Evolutionary conservation across 495 filamentous ascomycete species (phyloP).

Genomic region (Aspergillus carlsbadensis): DNA sequence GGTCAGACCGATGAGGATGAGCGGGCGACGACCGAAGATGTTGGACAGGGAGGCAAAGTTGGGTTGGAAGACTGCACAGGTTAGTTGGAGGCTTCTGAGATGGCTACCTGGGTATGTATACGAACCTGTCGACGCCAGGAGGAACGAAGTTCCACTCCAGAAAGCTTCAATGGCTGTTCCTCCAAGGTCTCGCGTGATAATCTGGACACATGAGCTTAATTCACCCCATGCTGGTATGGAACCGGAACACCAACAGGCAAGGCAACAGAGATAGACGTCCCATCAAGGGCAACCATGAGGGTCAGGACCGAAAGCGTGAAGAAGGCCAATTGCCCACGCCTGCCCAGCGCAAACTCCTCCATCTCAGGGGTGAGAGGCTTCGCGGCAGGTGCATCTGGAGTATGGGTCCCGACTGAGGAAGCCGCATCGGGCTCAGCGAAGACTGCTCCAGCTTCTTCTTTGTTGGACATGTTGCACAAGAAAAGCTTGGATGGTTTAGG

Average conservation of each 20-base stretch:
- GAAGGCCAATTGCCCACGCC: slow-evolving; percentile 28
- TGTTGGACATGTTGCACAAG: not conserved
- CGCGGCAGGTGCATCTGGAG: not conserved
- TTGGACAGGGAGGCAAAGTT: slow-evolving; percentile 40
- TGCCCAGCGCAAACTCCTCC: slow-evolving; percentile 26
- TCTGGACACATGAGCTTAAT: slow-evolving; percentile 14
- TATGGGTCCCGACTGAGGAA: not conserved
- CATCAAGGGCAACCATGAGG: slow-evolving; percentile 70
- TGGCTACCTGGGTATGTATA: not conserved
- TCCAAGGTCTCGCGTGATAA: slow-evolving; percentile 40
- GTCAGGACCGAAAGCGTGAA: slow-evolving; percentile 59
- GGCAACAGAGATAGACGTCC: slow-evolving; percentile 71
- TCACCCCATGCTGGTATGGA: not conserved
- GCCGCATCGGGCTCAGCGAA: not conserved
- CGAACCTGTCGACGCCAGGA: slow-evolving; percentile 45
- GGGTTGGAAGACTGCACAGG: slow-evolving; percentile 36
- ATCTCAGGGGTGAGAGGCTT: not conserved
- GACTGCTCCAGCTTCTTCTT: too few relatives aligned
- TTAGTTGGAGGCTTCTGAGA: not conserved
- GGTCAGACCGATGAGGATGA: slow-evolving; percentile 48
- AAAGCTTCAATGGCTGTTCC: slow-evolving; percentile 59
- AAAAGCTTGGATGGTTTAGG: too few relatives aligned
- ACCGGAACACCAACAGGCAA: slow-evolving; percentile 52
- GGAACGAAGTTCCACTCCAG: slow-evolving; percentile 57
- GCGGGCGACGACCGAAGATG: slow-evolving; percentile 41